phyloP scores from a whole-genome alignment of 2,329 filamentous ascomycete species.

The Fusarium phyllophilum region DNA sequence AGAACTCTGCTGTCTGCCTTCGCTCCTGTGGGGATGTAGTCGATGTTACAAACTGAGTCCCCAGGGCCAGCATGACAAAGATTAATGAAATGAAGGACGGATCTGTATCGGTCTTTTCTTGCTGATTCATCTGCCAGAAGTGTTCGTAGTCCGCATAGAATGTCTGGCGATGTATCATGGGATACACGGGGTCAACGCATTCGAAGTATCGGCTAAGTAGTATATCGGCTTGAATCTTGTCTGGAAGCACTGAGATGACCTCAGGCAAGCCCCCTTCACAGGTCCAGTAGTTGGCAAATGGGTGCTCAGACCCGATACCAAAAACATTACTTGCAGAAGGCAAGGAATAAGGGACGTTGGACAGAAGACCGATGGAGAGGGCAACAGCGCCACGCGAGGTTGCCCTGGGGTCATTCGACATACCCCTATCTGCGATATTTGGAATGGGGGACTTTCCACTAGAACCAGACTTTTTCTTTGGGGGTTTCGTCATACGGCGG shows the following conservation, averaged over 20 bases:
- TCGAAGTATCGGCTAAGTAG: slow-evolving; percentile 72
- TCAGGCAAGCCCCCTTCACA: slow-evolving; percentile 79
- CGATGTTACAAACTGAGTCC: slow-evolving; percentile 77
- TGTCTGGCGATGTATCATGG: slow-evolving; percentile 79
- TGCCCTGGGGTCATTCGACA: slow-evolving; percentile 56
- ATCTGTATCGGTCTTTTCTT: slow-evolving; percentile 70
- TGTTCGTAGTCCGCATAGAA: slow-evolving; percentile 83
- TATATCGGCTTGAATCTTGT: slow-evolving; percentile 79
- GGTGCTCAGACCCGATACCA: slow-evolving; percentile 81
- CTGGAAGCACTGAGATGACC: slow-evolving; percentile 78
- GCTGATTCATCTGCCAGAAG: slow-evolving; percentile 72
- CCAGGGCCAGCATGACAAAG: slow-evolving; percentile 81
- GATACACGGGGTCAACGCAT: slow-evolving; percentile 82
- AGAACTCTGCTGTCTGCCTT: slow-evolving; percentile 83
- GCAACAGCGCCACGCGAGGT: slow-evolving; percentile 63
- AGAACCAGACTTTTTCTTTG: slow-evolving; percentile 61
- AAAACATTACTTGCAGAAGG: slow-evolving; percentile 81
- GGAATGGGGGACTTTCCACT: slow-evolving; percentile 57
- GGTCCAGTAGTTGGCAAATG: slow-evolving; percentile 88
- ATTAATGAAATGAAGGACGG: slow-evolving; percentile 77
- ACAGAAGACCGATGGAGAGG: slow-evolving; percentile 70
- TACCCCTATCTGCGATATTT: slow-evolving; percentile 66
- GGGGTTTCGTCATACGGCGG: slow-evolving; percentile 66
- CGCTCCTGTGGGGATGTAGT: slow-evolving; percentile 67
- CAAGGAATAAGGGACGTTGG: slow-evolving; percentile 77